A percentile compares a stretch with the other conserved stretches of the same genome.
Evolutionary conservation across 1,284 basidiomycete species (phyloP).

Genomic region (Xerocomus minutiporus): DNA sequence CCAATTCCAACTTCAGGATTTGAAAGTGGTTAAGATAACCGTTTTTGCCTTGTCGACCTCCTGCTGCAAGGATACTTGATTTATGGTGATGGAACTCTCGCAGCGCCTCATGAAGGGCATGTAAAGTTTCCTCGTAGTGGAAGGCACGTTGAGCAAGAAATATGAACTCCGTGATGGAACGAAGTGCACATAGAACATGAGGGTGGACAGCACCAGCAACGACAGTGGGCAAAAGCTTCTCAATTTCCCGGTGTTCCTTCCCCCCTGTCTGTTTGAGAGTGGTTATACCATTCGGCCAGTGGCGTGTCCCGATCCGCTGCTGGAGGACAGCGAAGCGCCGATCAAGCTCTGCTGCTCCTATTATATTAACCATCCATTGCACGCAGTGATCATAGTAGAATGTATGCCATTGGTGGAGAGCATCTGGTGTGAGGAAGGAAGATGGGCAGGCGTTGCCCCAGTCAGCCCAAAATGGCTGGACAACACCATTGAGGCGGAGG

Average conservation of each 20-base stretch:
- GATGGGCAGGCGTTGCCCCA: constrained; percentile 12
- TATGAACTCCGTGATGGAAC: too few species aligned
- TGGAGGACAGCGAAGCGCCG: constrained; percentile 1
- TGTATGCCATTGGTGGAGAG: constrained; percentile 13
- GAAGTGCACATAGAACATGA: too few species aligned
- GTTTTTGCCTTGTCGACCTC: not conserved
- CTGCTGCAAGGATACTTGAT: too few species aligned
- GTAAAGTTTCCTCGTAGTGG: too few species aligned
- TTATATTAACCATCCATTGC: not conserved
- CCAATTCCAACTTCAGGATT: not conserved
- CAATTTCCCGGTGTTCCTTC: too few species aligned
- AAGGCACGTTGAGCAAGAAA: too few species aligned
- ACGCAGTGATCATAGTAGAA: constrained; percentile 8
- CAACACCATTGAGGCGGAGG: constrained; percentile 3
- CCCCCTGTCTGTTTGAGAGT: not conserved
- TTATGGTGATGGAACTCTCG: too few species aligned
- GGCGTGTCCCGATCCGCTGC: not conserved
- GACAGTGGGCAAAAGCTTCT: too few species aligned
- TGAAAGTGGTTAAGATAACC: not conserved
- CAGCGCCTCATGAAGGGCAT: too few species aligned
- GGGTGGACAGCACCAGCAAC: too few species aligned
- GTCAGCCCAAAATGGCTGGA: constrained; percentile 7
- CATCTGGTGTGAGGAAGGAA: constrained; percentile 10
- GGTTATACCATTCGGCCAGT: not conserved
- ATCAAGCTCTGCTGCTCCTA: constrained; percentile 7